Evolutionary conservation across 306 rosid species (phyloP), one percentile per base, ranked within the genome.

Genomic region (Medicago lupulina): DNA sequence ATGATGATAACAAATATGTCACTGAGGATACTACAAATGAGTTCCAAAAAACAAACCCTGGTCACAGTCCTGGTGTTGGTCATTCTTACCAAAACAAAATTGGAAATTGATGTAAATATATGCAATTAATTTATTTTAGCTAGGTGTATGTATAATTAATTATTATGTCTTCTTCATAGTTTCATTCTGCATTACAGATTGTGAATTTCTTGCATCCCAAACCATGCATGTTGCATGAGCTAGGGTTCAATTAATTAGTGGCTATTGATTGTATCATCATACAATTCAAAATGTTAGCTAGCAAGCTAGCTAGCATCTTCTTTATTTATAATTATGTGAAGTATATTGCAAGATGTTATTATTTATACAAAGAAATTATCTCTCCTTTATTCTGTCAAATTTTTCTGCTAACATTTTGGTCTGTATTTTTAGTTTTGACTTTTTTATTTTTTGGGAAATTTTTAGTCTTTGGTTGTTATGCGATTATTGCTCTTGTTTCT

Each of bases 51-150:
- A 80, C 91, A 2, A 64, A 55, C 11, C 87, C 87, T 1, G 87
- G 85, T 57, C 81, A 85, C 78, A 85, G 85, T 70, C 89, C 87
- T 11, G 89, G 88, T 16, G 82, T 83, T 75, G 87, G 87, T 17
- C 89, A 87, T 51, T 67, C 9, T 61, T 17, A 62, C 59, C 40
- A 39, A 51, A 18, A 67, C 41, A 53, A 71, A 75, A 66, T 13
- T 66, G 76, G 71, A 71, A 74, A 70, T 36, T 72, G 66, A 28
- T 21, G 50, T 68, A 34, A 12, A 25, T 40, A 25, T 40, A 16
- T 36, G 44, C 11, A n/a, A 14, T 28, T 61, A 61, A 5, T 58
- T 57, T 23, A n/a, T 31, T 34, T 25, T 8, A 31, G 36, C 6
- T 54, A 54, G 17, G 2, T 19, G 7, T 18, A 18, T 17, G 28